Percentiles rank a stretch among this genome's conserved stretches.
Conservation (phyloP, 1,284 basidiomycete species). For the Malassezia nana region DNA sequence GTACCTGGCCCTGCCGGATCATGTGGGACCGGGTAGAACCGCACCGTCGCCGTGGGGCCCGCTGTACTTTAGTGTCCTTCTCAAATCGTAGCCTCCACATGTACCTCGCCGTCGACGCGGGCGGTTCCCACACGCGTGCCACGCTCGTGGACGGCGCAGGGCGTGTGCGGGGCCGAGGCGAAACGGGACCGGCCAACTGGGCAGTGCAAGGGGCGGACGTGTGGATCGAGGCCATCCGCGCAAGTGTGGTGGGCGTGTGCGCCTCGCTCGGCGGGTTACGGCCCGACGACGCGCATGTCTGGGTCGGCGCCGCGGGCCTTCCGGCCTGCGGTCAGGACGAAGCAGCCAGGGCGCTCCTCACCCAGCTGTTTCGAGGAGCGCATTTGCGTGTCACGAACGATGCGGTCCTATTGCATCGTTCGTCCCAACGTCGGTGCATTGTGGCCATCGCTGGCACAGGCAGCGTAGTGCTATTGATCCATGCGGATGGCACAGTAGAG, state of each 20-base stretch:
- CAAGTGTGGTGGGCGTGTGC: background rate
- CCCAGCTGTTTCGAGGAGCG: background rate
- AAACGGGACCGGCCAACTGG: constrained; percentile 24
- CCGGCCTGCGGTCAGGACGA: background rate
- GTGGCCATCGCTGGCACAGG: constrained; percentile 34
- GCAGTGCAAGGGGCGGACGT: constrained; percentile 16
- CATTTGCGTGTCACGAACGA: constrained; percentile 28
- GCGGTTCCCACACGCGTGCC: constrained; percentile 26
- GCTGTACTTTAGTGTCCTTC: constrained; percentile 9
- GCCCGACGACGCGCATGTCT: constrained; percentile 18
- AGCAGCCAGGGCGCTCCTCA: background rate
- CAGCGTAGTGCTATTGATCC: constrained; percentile 27
- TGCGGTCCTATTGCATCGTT: constrained; percentile 22
- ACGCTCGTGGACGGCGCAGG: constrained; percentile 18
- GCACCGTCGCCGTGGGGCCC: constrained; percentile 8
- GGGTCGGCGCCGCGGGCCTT: constrained; percentile 34
- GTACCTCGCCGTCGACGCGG: constrained; percentile 23
- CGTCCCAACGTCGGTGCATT: constrained; percentile 11
- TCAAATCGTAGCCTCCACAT: background rate
- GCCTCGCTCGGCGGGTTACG: background rate
- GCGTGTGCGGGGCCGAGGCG: constrained; percentile 14
- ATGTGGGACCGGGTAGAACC: background rate
- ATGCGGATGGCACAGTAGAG: constrained; percentile 6
- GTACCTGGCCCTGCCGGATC: constrained; percentile 4
- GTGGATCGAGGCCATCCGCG: constrained; percentile 1